Conservation (phyloP, 176 grass and related monocot genomes). For the Cocos nucifera region DNA sequence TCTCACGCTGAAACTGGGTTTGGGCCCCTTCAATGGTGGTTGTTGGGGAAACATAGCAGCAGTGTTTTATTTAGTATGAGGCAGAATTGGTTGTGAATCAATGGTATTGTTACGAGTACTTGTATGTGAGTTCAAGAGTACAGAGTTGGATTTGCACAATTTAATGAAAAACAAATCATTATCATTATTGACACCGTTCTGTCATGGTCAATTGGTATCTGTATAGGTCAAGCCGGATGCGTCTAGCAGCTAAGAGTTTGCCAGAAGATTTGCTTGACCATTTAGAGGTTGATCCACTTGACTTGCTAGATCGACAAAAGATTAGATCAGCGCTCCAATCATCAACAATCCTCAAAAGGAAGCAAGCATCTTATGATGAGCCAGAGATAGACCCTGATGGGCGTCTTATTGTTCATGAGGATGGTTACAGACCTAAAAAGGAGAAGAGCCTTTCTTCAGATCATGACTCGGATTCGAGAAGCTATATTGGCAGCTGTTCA, state of each 20-base stretch:
- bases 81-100: no score
- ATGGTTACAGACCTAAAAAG: constrained; percentile 45
- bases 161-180: neutral
- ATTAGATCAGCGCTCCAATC: constrained; percentile 60
- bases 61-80: no score
- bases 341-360: constrained; percentile 38
- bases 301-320: constrained; percentile 71
- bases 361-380: constrained; percentile 27
- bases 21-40: no score
- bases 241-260: constrained; percentile 41
- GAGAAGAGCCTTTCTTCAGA: constrained; percentile 28
- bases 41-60: no score
- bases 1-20: no score
- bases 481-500: constrained; percentile 29
- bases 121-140: neutral
- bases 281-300: constrained; percentile 58
- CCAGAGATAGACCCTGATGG: constrained; percentile 72
- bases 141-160: neutral
- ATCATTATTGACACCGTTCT: neutral
- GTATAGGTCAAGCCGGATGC: constrained; percentile 43
- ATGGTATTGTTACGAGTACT: no score
- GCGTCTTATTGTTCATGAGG: constrained; percentile 61
- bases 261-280: constrained; percentile 57
- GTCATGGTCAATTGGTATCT: constrained; percentile 6
- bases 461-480: constrained; percentile 36